Base-by-base conservation (phyloP, 2,329 filamentous ascomycete species). In the Paracorniculantispora psalliotae region DNA sequence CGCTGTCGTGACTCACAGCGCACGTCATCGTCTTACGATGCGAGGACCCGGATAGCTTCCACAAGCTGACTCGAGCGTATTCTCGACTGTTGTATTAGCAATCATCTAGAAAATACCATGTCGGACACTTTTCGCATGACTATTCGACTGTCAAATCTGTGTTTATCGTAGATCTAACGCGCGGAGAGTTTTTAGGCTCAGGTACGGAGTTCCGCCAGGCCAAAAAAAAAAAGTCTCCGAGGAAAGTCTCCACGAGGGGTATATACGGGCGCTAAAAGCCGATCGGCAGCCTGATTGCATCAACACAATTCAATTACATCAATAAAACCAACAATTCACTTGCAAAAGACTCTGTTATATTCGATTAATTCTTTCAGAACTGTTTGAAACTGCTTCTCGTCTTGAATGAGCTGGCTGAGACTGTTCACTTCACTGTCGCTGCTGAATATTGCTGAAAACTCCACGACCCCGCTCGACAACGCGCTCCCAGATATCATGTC, bases 401-500 rank as follows among this genome's bases (percentile, higher is more conserved):
- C 15, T 23, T 33, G 17, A 4, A 54, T 54, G 51, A 54, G 25
- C 51, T 54, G 51, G 51, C 25, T 43, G 25, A 44, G 7, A 28
- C 17, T 43, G 1, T 19, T 54, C 5, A 30, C 9, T 12, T 12
- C 19, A 5, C 28, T 56, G 10, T 26, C 41, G 21, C 8, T 48
- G 13, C n/a, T 56, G 2, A 44, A 28, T 26, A 43, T 44, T 15
- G 17, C 37, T 13, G 13, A 12, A 13, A 58, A 50, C 56, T 12
- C 35, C 23, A 39, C 49, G 28, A 28, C 23, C 15, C 21, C 39
- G 37, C 25, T 47, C 15, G 19, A n/a, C 10, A 1, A 46, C 25
- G 28, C 19, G 4, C 53, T 46, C 15, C 8, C 3, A 21, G 4
- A 15, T 65, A 66, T 51, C 58, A 76, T 75, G 72, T 61, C 71